phyloP scores from a whole-genome alignment of 345 rosid genomes.

The Citrus cavaleriei region DNA sequence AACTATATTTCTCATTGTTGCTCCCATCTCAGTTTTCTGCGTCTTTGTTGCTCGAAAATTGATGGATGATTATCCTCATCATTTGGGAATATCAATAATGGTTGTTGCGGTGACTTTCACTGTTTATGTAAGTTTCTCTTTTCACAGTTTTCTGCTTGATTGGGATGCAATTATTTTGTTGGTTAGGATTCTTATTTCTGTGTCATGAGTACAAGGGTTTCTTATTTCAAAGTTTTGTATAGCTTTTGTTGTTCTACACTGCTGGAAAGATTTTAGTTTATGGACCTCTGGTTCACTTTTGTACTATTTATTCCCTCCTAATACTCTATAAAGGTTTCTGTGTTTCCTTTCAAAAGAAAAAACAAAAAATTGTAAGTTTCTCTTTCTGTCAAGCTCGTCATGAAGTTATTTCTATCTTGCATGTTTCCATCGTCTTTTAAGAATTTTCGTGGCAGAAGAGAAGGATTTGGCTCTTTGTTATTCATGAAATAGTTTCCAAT shows the following conservation, averaged over 20 bases:
- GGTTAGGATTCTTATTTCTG: no score
- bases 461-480: background rate
- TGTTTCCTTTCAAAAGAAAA: no score
- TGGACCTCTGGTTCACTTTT: no score
- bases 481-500: background rate
- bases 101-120: conserved; percentile 61
- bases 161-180: no score
- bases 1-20: conserved; percentile 79
- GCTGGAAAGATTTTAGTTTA: no score
- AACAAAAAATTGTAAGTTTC: conserved; percentile 34
- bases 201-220: no score
- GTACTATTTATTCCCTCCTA: no score
- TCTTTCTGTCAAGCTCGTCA: conserved; percentile 8
- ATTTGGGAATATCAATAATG: conserved; percentile 70
- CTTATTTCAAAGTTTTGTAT: no score
- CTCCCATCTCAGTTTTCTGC: conserved; percentile 76
- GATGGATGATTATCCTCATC: conserved; percentile 66
- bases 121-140: conserved; percentile 51
- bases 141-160: background rate
- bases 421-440: background rate
- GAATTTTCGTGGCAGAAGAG: background rate
- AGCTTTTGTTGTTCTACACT: no score
- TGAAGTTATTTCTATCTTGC: background rate
- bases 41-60: conserved; percentile 82
- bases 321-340: no score